Base-by-base conservation (phyloP, 73 alveolate genomes). In the Paramecium sonneborni region DNA sequence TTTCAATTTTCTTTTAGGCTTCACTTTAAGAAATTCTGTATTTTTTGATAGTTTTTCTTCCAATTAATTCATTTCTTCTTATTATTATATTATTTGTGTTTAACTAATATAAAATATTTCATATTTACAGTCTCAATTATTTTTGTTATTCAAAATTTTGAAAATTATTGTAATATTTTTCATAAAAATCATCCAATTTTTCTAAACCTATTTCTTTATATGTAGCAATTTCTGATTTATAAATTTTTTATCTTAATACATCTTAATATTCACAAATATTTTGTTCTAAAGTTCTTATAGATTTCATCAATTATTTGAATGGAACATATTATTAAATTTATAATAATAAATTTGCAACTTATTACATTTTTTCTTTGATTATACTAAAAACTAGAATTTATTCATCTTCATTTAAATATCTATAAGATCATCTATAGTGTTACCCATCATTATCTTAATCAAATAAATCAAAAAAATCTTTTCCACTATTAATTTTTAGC, bases 131-230 rank as follows among this genome's bases (percentile, higher is more conserved):
- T 48, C 91, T 96, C 52, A 89, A 34, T 58, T 94, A 93, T 48
- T 95, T 93, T 34, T 95, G 95, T 10, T 85, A 82, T 55, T 95
- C 98, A 91, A 96, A 96, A 2, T 95, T 55, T 44, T 92, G 85
- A 89, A 97, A 95, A 43, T 89, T 92, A 46, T 92, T 91, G 84
- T 96, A 98, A 98, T 98, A 97, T 20, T 93, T 93, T 43, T 95
- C 96, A 67, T 94, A 94, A 92, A 96, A 97, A 92, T 97, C 99
- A 86, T 93, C 91, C 44, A 96, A 95, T 96, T 96, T 97, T 85
- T 97, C 99, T 52, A 95, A 96, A 43, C 99, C 99, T 20, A 97
- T 97, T 56, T 96, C 94, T 24, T 94, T 88, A 85, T 97, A 97
- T n/a, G 72, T 79, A 44, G 90, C 96, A 62, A 97, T 58, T 95